These are phyloP conservation scores for Teunomyces kruisii DNA, from an alignment of 805 yeast genomes.

Conservation along the genomic window DNA sequence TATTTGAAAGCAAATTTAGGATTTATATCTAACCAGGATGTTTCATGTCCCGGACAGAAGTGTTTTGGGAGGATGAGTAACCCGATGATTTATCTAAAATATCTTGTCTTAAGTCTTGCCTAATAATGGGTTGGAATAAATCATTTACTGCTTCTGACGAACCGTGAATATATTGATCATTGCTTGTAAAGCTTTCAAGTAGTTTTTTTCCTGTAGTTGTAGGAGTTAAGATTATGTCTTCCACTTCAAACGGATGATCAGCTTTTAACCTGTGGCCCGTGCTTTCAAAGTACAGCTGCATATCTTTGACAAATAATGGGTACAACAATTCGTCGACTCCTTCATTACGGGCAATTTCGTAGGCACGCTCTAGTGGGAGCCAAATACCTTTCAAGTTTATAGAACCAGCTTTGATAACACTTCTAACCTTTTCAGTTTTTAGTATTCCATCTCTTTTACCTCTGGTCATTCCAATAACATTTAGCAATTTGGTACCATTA, in stretches of 20 bases:
- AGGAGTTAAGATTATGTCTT: background rate
- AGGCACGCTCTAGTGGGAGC: constrained; percentile 41
- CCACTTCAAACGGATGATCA: constrained; percentile 2
- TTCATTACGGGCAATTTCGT: constrained; percentile 40
- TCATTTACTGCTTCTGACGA: background rate
- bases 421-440: constrained; percentile 31
- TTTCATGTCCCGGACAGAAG: background rate
- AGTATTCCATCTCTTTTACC: constrained; percentile 42
- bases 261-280: constrained; percentile 25
- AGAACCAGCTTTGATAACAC: constrained; percentile 33
- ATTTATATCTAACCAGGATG: background rate
- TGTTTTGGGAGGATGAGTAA: background rate
- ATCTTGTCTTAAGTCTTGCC: background rate
- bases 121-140: background rate
- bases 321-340: constrained; percentile 32
- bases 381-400: constrained; percentile 44
- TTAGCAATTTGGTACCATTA: constrained; percentile 40
- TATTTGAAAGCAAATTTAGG: background rate
- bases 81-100: background rate
- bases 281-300: constrained; percentile 24
- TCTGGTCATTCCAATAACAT: constrained; percentile 40
- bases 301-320: constrained; percentile 34
- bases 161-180: background rate
- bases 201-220: background rate
- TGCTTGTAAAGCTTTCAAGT: background rate